Evolutionary conservation across 2,329 filamentous ascomycete species (phyloP).

Genomic region (Dendryphion nanum): DNA sequence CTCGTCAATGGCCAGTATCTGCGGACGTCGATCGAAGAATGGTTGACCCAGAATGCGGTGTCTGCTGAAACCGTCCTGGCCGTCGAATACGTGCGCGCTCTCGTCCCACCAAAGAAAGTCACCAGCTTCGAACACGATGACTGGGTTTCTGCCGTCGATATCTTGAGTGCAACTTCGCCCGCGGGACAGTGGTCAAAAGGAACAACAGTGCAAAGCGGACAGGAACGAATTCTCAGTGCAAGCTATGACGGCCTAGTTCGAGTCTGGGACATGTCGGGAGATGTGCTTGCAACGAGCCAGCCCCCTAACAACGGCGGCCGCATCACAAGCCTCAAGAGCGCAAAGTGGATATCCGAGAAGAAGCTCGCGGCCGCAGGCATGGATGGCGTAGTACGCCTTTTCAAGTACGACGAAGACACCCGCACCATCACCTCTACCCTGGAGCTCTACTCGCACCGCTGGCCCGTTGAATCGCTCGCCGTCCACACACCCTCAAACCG

Average conservation of each 20-base stretch:
- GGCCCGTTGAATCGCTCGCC: constrained; percentile 70
- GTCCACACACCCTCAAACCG: constrained; percentile 71
- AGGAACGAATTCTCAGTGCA: constrained; percentile 80
- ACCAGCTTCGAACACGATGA: constrained; percentile 96
- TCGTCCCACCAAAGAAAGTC: constrained; percentile 85
- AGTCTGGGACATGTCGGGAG: constrained; percentile 84
- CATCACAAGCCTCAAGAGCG: constrained; percentile 71
- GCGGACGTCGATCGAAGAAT: constrained; percentile 84
- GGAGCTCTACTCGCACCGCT: constrained; percentile 81
- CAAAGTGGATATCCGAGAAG: constrained; percentile 74
- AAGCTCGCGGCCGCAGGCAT: constrained; percentile 80
- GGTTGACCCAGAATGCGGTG: constrained; percentile 80
- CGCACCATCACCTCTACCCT: constrained; percentile 67
- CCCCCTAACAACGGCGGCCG: constrained; percentile 63
- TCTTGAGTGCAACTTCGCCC: constrained; percentile 67
- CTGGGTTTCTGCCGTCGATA: constrained; percentile 87
- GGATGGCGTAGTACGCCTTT: constrained; percentile 82
- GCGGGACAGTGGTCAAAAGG: constrained; percentile 59
- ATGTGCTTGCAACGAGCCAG: constrained; percentile 74
- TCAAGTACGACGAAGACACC: constrained; percentile 77
- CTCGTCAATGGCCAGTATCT: constrained; percentile 92
- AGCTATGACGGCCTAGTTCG: constrained; percentile 88
- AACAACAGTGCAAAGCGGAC: constrained; percentile 46
- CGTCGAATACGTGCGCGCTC: constrained; percentile 88
- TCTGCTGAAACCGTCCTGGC: constrained; percentile 84